Evolutionary conservation across 441 rosid genomes (phyloP), one percentile per base, ranked within the genome.

Genomic region (Populus hybrid): DNA sequence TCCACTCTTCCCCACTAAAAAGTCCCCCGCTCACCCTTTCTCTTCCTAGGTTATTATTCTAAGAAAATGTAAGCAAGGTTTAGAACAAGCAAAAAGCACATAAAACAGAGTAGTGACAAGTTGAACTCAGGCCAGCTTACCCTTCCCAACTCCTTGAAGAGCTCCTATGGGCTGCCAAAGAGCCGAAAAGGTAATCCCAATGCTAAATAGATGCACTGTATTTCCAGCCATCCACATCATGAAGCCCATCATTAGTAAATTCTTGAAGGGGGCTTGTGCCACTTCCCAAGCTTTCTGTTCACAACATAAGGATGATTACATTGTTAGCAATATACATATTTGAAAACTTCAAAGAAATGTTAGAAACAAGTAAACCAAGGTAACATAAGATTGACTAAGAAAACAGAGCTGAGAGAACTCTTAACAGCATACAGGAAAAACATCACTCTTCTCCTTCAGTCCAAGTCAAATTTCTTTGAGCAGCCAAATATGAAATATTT

Each of bases 171-270:
- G 98, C 82, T 96, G 99, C 98, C 98, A 96, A 73, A 96, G 98
- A 82, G 98, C 99, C 9, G 99, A 96, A 85, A 96, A 93, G 0
- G 98, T 94, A 70, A 96, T 96, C 68, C 99, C 99, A 80, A 96
- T 96, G 86, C 99, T 96, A 81, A 96, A 96, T 9, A 96, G 93
- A 87, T 96, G 99, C 75, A 94, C 99, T 1, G 98, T 93, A 77
- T 90, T 96, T 73, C 99, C 99, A 82, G 99, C 98, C 99, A 96
- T 96, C 99, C 99, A 96, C 99, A 96, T 96, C 99, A 96, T 96
- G 84, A 96, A 96, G 10, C 99, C 99, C 99, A 96, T 96, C 99
- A 96, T 96, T 81, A 96, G 75, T 90, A 96, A 88, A 84, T 94
- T 96, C 91, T 92, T 96, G 84, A 96, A 91, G 0, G 99, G 99